Evolutionary conservation across 2,329 filamentous ascomycete species (phyloP).

Genomic region (Thielaviopsis euricoi): DNA sequence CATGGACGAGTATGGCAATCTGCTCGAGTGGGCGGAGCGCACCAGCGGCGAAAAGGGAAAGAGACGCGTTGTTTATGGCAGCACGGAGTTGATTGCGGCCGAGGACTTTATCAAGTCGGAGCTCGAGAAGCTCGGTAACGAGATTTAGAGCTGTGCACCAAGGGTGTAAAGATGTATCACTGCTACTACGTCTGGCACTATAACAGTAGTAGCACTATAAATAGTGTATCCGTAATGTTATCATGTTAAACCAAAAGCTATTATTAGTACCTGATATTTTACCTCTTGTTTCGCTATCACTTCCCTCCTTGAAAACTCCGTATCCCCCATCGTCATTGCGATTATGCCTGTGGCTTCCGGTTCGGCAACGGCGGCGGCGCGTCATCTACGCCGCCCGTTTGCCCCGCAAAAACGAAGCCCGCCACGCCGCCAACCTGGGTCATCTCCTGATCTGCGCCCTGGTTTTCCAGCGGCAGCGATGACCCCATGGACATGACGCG

Average conservation of each 20-base stretch:
- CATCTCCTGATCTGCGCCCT: not conserved
- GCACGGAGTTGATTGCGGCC: slow-evolving; percentile 65
- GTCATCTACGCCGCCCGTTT: not conserved
- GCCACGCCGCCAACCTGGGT: not conserved
- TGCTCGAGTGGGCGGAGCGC: slow-evolving; percentile 87
- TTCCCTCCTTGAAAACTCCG: not conserved
- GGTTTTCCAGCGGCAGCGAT: not conserved
- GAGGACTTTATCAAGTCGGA: slow-evolving; percentile 49
- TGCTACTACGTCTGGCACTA: too few relatives aligned
- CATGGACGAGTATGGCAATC: slow-evolving; percentile 96
- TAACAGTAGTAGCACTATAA: not conserved
- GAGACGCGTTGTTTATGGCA: slow-evolving; percentile 83
- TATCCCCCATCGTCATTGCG: not conserved
- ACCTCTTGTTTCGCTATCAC: not conserved
- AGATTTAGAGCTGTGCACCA: slow-evolving; percentile 21
- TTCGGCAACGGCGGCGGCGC: slow-evolving; percentile 6
- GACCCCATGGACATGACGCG: too few relatives aligned
- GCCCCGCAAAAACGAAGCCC: not conserved
- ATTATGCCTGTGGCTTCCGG: not conserved
- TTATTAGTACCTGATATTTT: not conserved
- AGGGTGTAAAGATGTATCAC: not conserved
- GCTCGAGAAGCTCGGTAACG: slow-evolving; percentile 43
- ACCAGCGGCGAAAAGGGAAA: slow-evolving; percentile 47
- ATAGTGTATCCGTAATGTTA: not conserved
- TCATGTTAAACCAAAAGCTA: not conserved